Evolutionary conservation across 371 early-diverging fungal genomes (phyloP).

Genomic region (Apophysomyces ossiformis): DNA sequence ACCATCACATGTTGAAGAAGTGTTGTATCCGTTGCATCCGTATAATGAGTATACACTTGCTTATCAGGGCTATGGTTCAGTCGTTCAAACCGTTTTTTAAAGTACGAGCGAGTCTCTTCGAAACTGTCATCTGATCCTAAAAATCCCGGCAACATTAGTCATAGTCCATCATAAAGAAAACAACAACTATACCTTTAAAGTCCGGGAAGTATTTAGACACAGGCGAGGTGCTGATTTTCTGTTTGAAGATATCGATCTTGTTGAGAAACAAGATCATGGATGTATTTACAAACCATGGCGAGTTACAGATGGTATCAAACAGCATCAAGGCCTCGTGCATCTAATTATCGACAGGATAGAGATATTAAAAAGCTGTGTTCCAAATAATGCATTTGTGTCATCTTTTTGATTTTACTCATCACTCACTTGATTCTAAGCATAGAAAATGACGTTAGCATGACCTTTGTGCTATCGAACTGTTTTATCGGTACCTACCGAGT

Average conservation of each 20-base stretch:
- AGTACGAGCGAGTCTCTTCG: conserved; percentile 38
- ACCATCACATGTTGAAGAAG: conserved; percentile 63
- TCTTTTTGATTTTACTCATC: neutral
- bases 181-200: conserved; percentile 59
- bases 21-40: conserved; percentile 66
- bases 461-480: no score
- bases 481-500: conserved; percentile 68
- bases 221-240: conserved; percentile 80
- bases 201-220: conserved; percentile 90
- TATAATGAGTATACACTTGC: conserved; percentile 61
- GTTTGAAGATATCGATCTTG: conserved; percentile 94
- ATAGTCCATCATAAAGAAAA: neutral
- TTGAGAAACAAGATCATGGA: conserved; percentile 95
- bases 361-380: neutral
- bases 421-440: conserved; percentile 28
- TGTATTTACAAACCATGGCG: conserved; percentile 90
- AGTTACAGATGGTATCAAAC: conserved; percentile 95
- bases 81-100: conserved; percentile 43
- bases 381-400: neutral
- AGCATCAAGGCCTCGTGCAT: conserved; percentile 95
- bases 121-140: conserved; percentile 32
- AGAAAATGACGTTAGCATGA: neutral
- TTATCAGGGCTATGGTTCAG: conserved; percentile 51
- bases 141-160: neutral
- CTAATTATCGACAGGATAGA: conserved; percentile 34